Percentiles rank a stretch among this genome's conserved stretches.
Conservation (phyloP, 306 rosid genomes). For the Dicorynia guianensis region DNA sequence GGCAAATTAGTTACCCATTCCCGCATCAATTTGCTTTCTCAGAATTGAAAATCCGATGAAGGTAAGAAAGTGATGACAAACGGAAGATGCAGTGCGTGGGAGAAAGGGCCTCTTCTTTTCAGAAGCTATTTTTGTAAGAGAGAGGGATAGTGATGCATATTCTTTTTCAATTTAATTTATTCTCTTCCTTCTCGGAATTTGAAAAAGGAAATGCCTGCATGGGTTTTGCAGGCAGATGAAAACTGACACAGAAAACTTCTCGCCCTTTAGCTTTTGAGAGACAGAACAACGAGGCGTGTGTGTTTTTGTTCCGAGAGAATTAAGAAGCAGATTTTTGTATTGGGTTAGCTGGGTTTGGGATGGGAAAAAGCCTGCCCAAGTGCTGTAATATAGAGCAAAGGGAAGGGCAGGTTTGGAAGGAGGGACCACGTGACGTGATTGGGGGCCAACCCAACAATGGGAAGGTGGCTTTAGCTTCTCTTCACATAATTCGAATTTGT, state of each 20-base stretch:
- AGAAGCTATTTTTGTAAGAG: slow-evolving; percentile 13
- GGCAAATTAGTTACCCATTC: not conserved
- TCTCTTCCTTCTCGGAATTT: slow-evolving; percentile 49
- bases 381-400: not conserved
- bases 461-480: slow-evolving; percentile 35
- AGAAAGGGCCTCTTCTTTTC: slow-evolving; percentile 37
- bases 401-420: slow-evolving; percentile 36
- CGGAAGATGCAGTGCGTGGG: too few relatives aligned
- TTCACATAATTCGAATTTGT: slow-evolving; percentile 19
- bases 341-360: not conserved
- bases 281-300: slow-evolving; percentile 45
- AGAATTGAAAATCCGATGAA: not conserved
- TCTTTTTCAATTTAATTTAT: not conserved
- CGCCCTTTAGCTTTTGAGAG: slow-evolving; percentile 36
- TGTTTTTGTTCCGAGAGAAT: not conserved
- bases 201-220: slow-evolving; percentile 43
- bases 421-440: slow-evolving; percentile 48
- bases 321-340: not conserved
- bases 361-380: not conserved
- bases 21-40: not conserved
- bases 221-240: slow-evolving; percentile 29
- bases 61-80: not conserved
- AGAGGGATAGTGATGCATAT: slow-evolving; percentile 1
- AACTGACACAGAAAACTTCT: slow-evolving; percentile 52
- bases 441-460: not conserved